Conservation (phyloP, 2,329 filamentous ascomycete genomes). For the Phialemoniopsis sp. region DNA sequence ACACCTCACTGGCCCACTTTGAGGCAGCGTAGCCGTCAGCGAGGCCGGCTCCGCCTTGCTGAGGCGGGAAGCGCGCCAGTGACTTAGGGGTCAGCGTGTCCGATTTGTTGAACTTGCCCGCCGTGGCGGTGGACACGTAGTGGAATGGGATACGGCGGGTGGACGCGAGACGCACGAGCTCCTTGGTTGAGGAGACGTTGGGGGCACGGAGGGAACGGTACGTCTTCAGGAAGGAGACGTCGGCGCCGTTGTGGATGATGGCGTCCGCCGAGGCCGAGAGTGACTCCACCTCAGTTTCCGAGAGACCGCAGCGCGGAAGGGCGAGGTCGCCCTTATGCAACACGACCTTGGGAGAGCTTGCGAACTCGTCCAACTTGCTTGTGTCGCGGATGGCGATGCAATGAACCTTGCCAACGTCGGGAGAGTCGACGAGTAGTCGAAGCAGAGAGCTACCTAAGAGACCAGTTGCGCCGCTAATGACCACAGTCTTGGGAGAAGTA, state of each 20-base stretch:
- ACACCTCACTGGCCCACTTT: constrained; percentile 27
- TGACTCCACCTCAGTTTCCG: neutral
- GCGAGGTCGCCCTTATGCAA: constrained; percentile 20
- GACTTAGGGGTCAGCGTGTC: constrained; percentile 1
- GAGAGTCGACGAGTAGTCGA: constrained; percentile 22
- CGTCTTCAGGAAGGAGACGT: constrained; percentile 22
- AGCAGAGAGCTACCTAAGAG: constrained; percentile 37
- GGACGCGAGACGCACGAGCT: constrained; percentile 17
- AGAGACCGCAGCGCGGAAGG: constrained; percentile 15
- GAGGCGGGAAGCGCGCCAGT: constrained; percentile 1
- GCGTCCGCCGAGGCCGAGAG: constrained; percentile 8
- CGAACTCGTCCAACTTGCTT: neutral
- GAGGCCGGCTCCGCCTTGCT: constrained; percentile 4
- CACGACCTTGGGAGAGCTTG: constrained; percentile 8
- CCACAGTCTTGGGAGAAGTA: constrained; percentile 12
- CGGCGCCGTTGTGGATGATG: constrained; percentile 41
- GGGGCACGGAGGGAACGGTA: constrained; percentile 19
- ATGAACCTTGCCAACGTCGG: constrained; percentile 28
- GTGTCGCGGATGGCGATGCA: constrained; percentile 32
- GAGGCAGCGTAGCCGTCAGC: constrained; percentile 20
- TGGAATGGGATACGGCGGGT: constrained; percentile 24
- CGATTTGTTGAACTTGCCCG: neutral
- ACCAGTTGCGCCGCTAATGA: constrained; percentile 33
- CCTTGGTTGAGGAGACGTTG: constrained; percentile 24
- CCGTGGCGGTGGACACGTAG: constrained; percentile 25